Evolutionary conservation across 176 grass and related monocot genomes (phyloP).

Genomic region (Cymbopogon citratus): DNA sequence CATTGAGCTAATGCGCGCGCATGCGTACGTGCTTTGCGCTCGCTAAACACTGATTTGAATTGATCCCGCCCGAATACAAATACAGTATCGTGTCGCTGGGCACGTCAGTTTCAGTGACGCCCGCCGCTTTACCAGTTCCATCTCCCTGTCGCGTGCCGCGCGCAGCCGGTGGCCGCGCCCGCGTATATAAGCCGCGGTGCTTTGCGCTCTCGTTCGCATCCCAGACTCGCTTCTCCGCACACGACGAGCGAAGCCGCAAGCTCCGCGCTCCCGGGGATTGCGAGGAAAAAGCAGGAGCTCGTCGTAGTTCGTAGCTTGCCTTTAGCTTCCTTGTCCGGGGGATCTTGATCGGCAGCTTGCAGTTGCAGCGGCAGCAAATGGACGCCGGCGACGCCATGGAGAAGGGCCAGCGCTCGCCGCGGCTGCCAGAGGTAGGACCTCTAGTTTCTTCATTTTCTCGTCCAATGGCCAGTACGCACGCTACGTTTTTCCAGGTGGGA

Average conservation of each 20-base stretch:
- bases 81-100: background rate
- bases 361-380: background rate
- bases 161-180: too few relatives aligned
- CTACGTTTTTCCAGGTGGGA: too few relatives aligned
- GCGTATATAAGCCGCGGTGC: constrained; percentile 10
- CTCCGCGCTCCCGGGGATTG: background rate
- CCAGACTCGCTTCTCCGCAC: background rate
- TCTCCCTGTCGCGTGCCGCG: background rate
- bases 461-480: too few relatives aligned
- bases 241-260: too few relatives aligned
- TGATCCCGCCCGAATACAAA: too few relatives aligned
- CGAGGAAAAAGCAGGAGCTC: background rate
- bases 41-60: too few relatives aligned
- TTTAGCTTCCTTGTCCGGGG: background rate
- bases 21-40: too few relatives aligned
- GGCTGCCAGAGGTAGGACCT: constrained; percentile 22
- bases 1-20: too few relatives aligned
- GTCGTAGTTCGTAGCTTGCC: too few relatives aligned
- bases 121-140: background rate
- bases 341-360: background rate
- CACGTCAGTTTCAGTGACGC: background rate
- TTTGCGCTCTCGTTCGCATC: background rate
- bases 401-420: constrained; percentile 20
- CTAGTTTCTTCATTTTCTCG: background rate
- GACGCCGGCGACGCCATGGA: constrained; percentile 45